Percentiles rank a stretch among this genome's conserved stretches.
Conservation (phyloP, 2,329 filamentous ascomycete species). For the Emmonsia crescens region DNA sequence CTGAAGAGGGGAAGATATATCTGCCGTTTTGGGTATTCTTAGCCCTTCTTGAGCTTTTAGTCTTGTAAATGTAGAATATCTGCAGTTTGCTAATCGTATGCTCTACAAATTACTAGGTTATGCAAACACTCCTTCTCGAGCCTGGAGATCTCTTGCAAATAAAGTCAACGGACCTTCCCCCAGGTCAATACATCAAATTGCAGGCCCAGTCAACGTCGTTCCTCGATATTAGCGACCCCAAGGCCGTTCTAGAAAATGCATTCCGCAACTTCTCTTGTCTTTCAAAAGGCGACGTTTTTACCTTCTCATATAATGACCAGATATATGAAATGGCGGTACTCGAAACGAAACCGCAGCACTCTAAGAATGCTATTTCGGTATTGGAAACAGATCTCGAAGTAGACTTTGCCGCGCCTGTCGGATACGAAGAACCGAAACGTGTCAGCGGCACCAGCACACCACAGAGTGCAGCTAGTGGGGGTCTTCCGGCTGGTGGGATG, state of each 20-base stretch:
- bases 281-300: constrained; percentile 89
- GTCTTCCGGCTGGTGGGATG: constrained; percentile 57
- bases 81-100: neutral
- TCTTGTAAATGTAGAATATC: neutral
- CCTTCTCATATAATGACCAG: constrained; percentile 92
- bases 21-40: constrained; percentile 76
- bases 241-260: constrained; percentile 90
- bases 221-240: constrained; percentile 93
- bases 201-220: constrained; percentile 90
- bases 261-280: constrained; percentile 93
- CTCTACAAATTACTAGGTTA: constrained; percentile 52
- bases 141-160: constrained; percentile 91
- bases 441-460: constrained; percentile 80
- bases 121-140: constrained; percentile 81
- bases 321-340: constrained; percentile 87
- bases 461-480: constrained; percentile 48
- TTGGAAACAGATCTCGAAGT: constrained; percentile 94
- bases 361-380: constrained; percentile 78
- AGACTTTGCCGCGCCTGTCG: constrained; percentile 87
- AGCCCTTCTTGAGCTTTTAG: neutral
- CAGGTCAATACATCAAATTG: constrained; percentile 88
- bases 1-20: constrained; percentile 93
- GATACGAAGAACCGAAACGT: constrained; percentile 79
- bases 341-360: constrained; percentile 77
- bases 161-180: constrained; percentile 84